Evolutionary conservation across 2,329 filamentous ascomycete species (phyloP), one percentile per base, ranked within the genome.

Genomic region (Penicillium polonicum): DNA sequence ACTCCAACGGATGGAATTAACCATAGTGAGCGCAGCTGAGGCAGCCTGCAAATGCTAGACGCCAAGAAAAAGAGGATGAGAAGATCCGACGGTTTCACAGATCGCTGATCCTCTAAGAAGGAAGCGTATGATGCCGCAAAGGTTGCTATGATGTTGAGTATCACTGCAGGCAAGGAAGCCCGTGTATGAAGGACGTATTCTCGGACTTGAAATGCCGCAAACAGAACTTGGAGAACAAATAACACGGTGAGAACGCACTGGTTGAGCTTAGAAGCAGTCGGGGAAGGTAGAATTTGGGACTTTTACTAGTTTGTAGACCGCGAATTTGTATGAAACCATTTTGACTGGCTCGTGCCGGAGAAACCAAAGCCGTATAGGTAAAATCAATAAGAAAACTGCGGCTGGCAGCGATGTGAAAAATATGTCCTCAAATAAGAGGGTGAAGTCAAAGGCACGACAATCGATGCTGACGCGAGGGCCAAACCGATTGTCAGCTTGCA

Each of bases 21-120:
- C 57, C 57, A 60, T 39, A 60, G 17, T 19, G 48, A 49, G 17
- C 52, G 45, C 23, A 51, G 27, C 21, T 50, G 9, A 19, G 55
- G 48, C 19, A 48, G 35, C n/a, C 19, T 48, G 29, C 43, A 58
- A 51, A 46, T 41, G 29, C n/a, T 43, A 21, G 31, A 52, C 21
- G 50, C 49, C 17, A 35, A 60, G 27, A 48, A 60, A 38, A 36
- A 65, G 15, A 44, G 55, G 45, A 41, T n/a, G n/a, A 52, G 53
- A 9, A 49, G 50, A 48, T 21, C 52, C 25, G 54, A 60, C 1
- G 54, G 54, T 36, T 15, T 33, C 4, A 51, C 31, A 38, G 54
- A 44, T 25, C 43, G 41, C 56, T 58, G 42, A 29, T 55, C 19
- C 19, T 51, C 48, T 15, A 42, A 1, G 17, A 51, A 51, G 8